Evolutionary conservation across 805 yeast species (phyloP), one percentile per base, ranked within the genome.

Genomic region (Candida corydali): DNA sequence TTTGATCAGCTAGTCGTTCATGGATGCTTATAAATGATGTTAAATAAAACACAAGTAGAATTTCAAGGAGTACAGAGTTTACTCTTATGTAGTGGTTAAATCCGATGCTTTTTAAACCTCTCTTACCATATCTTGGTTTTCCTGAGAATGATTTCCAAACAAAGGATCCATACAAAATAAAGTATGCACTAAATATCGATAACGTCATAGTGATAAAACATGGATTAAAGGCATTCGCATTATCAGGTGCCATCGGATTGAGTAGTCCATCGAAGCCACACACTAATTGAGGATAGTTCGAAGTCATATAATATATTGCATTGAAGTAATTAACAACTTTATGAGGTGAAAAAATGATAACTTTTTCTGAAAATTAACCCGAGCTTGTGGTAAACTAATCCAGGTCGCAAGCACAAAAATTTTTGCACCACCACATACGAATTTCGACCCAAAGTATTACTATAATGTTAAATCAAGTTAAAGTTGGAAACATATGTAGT

Each of bases 221-320:
- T 6, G 67, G 68, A 30, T 60, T 60, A 44, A 61, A 60, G 0
- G 68, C 61, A 38, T 61, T 61, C 12, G 49, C 60, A 15, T 49
- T 37, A 11, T 44, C 37, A 3, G 57, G 51, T 3, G 49, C 53
- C 34, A 60, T 48, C 8, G 57, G 57, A 11, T 42, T 47, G 15
- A 40, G 37, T 17, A 43, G n/a, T 4, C 43, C 35, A 3, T 24
- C 7, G 22, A 33, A 8, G 3, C 47, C 49, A 34, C 52, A 46
- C 23, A 17, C n/a, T 30, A 35, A 15, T 30, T 23, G 20, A 12
- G 40, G 40, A 32, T 34, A 26, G 8, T 18, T 8, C 3, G 26
- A 12, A 8, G 17, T 22, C 37, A 34, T 34, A 24, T 9, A 11
- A 24, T 24, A 9, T 25, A 6, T 25, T 25, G 23, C 23, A 7